phyloP scores from a whole-genome alignment of 208 protist species.

The Novymonas esmeraldas region DNA sequence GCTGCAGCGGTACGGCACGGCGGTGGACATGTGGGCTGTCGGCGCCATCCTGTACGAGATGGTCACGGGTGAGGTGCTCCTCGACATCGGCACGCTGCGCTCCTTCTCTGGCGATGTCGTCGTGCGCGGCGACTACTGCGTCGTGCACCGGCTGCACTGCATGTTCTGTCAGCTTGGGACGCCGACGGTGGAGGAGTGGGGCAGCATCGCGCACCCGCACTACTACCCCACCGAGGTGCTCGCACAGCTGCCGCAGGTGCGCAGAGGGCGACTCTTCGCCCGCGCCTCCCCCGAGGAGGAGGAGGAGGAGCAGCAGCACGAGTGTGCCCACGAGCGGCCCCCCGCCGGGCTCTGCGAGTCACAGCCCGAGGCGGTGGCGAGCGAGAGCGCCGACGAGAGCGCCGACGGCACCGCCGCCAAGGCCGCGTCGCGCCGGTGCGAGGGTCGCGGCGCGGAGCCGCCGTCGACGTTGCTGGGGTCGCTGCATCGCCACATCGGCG shows the following conservation, averaged over 20 bases:
- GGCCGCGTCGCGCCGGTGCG: not conserved
- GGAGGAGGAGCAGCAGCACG: too few relatives aligned
- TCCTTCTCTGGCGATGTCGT: constrained; percentile 76
- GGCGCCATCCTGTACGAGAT: constrained; percentile 93
- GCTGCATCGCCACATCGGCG: constrained; percentile 27
- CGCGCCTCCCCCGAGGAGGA: too few relatives aligned
- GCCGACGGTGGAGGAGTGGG: constrained; percentile 93
- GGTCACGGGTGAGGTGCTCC: constrained; percentile 88
- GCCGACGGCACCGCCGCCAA: not conserved
- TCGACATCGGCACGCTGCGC: constrained; percentile 93
- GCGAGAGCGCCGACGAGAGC: not conserved
- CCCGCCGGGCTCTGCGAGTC: too few relatives aligned
- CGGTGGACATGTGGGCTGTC: constrained; percentile 92
- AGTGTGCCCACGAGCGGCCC: too few relatives aligned
- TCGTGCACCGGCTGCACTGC: constrained; percentile 93
- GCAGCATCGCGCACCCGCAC: constrained; percentile 94
- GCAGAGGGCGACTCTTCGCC: constrained; percentile 20
- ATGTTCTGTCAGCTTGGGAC: constrained; percentile 96
- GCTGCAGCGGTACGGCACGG: constrained; percentile 55
- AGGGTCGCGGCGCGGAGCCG: not conserved
- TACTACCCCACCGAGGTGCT: constrained; percentile 93
- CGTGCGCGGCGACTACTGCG: constrained; percentile 49
- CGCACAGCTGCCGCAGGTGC: constrained; percentile 73
- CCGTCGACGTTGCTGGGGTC: constrained; percentile 10
- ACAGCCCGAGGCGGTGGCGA: not conserved